Evolutionary conservation across 257 asterid species (phyloP), one percentile per base, ranked within the genome.

Genomic region (Solanum megistacrolobum): DNA sequence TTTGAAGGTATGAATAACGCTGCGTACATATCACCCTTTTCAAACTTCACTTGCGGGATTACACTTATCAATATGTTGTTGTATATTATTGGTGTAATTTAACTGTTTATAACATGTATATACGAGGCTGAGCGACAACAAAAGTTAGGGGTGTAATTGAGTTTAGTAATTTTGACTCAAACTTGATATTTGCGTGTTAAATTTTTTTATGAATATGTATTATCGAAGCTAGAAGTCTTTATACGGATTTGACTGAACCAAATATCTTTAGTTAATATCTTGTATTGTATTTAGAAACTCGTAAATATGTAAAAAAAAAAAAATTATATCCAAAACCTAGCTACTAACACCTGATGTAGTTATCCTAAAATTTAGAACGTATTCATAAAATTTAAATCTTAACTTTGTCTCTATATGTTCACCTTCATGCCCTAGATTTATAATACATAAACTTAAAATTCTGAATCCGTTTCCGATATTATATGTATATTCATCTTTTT

Each of bases 381-480:
- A 6, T 1, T 0, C 12, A 1, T 69, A 3, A 68, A 29, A 14
- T 13, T 29, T 6, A 6, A 69, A 29, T 69, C 3, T 69, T 7
- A 21, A 31, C 2, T 14, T 2, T 7, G 3, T 2, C 1, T 69
- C 6, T 71, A 16, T 31, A 71, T 4, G 6, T 71, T 1, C 13
- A 16, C 13, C 78, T 0, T 71, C 1, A 16, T 7, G 3, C 4
- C 7, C 7, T 21, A 83, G 2, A 36, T 20, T 2, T 36, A 10
- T 5, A 35, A 9, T 0, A 1, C 14, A 32, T 72, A 8, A 38
- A 38, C 1, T 75, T n/a, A 1, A 13, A 39, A 76, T 76, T 6
- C 4, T 76, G 8, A 76, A 13, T 76, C 4, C 1, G 2, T 1
- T 1, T 1, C 0, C 0, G 1, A 27, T 32, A 32, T 2, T n/a